Evolutionary conservation across 2,329 filamentous ascomycete genomes (phyloP).

Genomic region (Blastomyces gilchristii): DNA sequence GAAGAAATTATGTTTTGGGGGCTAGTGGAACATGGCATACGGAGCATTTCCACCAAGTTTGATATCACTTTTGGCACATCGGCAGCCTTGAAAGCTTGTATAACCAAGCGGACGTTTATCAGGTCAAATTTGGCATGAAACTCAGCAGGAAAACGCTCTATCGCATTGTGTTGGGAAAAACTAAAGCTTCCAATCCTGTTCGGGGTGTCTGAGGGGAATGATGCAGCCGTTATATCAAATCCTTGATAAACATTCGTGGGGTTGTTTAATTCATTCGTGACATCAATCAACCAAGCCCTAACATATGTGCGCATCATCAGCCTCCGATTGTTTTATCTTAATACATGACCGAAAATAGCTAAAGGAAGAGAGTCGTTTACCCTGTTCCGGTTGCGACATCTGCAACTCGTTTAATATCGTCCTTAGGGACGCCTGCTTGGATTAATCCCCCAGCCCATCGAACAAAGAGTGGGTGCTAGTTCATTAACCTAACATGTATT

Average conservation of each 20-base stretch:
- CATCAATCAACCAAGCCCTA: slow-evolving; percentile 1
- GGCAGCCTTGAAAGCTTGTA: slow-evolving; percentile 2
- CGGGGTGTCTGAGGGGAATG: background rate
- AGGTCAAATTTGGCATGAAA: slow-evolving; percentile 5
- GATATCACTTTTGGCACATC: background rate
- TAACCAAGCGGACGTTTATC: slow-evolving; percentile 1
- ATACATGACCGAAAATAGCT: background rate
- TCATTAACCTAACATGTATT: background rate
- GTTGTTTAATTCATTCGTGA: background rate
- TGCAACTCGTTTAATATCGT: slow-evolving; percentile 3
- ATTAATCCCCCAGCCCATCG: slow-evolving; percentile 1
- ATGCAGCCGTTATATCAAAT: background rate
- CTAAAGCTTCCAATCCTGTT: background rate
- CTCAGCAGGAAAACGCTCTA: background rate
- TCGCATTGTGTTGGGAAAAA: background rate
- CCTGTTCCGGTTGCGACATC: slow-evolving; percentile 2
- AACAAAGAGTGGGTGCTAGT: background rate
- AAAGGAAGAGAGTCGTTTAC: background rate
- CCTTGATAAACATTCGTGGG: background rate
- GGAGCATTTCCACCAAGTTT: slow-evolving; percentile 1
- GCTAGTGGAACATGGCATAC: background rate
- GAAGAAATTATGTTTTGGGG: background rate
- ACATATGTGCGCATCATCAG: background rate
- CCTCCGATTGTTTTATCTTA: background rate
- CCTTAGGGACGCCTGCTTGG: background rate